Base-by-base conservation (phyloP, 805 yeast species). In the Sugiyamaella smithiae region DNA sequence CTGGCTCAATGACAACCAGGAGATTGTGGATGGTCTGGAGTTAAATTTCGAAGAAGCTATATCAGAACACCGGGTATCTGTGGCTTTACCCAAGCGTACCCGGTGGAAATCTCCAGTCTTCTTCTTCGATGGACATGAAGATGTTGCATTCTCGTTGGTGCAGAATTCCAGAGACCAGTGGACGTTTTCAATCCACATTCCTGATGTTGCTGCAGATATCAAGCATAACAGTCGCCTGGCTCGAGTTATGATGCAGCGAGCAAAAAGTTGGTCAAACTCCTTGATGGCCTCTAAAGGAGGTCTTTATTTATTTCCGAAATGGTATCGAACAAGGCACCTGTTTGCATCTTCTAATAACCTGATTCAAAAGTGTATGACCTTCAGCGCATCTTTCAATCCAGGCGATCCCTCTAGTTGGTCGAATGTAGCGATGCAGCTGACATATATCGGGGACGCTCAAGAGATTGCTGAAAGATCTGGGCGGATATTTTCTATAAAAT, bases 101-200 rank as follows among this genome's bases (percentile, higher is more conserved):
- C 4, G 5, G 9, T 40, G 43, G 43, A 40, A 17, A 11, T 17
- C 7, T 7, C 43, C 43, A 2, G 43, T 25, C 4, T 40, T 40
- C 33, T 12, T 22, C n/a, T 33, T 46, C 12, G 26, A 17, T 22
- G 38, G 29, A 12, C 19, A n/a, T 3, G 4, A 40, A 8, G 50
- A 52, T n/a, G 26, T 53, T 28, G 57, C 55, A 29, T 25, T 53
- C 17, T 47, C 57, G 1, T 14, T 51, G 3, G 4, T 11, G 12
- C 32, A 22, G 11, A 24, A 25, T 42, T n/a, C 11, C 14, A n/a
- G 17, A 36, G 9, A 52, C n/a, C 9, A 16, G 4, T 40, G 45
- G 48, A 37, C 40, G 2, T 11, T 54, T 8, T 38, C 28, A 17
- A 20, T 55, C 29, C 57, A 55, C 37, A 37, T 55, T 12, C 55